These are phyloP conservation scores for Talaromyces sp. DNA, from an alignment of 2,329 filamentous ascomycete genomes.

Conservation along the genomic window DNA sequence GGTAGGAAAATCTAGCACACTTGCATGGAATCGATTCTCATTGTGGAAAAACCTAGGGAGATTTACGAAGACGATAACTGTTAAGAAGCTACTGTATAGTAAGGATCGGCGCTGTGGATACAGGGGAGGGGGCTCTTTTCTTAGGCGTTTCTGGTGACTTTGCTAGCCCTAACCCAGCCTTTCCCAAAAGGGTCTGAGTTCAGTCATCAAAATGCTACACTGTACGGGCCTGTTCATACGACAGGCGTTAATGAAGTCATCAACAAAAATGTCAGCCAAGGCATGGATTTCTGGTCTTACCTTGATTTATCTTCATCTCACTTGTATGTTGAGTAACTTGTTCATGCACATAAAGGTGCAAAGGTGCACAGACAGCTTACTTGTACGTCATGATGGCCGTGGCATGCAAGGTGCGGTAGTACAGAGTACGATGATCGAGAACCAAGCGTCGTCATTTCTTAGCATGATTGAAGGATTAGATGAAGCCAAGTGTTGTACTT, in stretches of 20 bases:
- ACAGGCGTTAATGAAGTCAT: background rate
- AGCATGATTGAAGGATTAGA: background rate
- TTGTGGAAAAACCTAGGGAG: background rate
- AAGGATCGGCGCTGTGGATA: background rate
- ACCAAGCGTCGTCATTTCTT: background rate
- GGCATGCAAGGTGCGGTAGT: background rate
- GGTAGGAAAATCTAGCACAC: background rate
- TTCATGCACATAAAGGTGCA: background rate
- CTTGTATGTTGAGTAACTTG: background rate
- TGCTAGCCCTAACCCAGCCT: background rate
- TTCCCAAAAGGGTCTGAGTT: background rate
- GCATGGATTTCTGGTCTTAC: background rate
- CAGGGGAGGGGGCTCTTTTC: background rate
- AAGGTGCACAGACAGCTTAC: background rate
- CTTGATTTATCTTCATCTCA: background rate
- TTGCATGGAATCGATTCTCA: background rate
- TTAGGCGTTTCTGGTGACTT: background rate
- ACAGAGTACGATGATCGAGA: background rate
- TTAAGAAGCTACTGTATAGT: background rate
- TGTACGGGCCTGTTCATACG: background rate
- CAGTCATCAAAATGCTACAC: conserved; percentile 1
- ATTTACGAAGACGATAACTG: background rate
- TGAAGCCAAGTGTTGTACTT: background rate
- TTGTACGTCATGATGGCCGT: background rate
- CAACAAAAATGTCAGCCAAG: background rate